Conservation (phyloP, 306 rosid genomes). For the Prinsepia uniflora region DNA sequence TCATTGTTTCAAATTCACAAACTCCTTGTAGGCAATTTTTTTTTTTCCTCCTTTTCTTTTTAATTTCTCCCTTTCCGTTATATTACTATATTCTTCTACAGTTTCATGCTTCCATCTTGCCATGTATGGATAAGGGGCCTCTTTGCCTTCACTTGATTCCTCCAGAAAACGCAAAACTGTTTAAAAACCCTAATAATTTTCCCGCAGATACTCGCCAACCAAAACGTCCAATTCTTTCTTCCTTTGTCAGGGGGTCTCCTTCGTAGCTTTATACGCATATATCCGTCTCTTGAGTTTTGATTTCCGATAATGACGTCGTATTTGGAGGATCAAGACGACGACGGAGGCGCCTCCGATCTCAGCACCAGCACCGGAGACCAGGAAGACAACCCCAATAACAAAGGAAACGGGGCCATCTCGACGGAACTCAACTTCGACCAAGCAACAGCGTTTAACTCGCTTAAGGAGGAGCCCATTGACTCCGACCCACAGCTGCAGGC, state of each 20-base stretch:
- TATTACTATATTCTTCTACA: constrained; percentile 17
- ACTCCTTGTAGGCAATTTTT: not conserved
- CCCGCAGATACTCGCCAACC: constrained; percentile 1
- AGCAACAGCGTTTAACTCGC: constrained; percentile 14
- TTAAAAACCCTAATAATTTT: constrained; percentile 20
- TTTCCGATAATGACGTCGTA: constrained; percentile 23
- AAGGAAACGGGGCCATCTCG: constrained; percentile 1
- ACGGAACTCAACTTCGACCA: not conserved
- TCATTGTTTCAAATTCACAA: not conserved
- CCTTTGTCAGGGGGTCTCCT: not conserved
- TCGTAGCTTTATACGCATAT: not conserved
- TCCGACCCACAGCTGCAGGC: constrained; percentile 20
- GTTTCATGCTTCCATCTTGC: not conserved
- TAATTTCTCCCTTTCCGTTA: constrained; percentile 7
- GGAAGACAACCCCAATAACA: not conserved
- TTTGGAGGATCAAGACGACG: constrained; percentile 33
- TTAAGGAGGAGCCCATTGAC: constrained; percentile 38
- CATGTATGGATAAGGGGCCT: not conserved
- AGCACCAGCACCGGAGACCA: constrained; percentile 37
- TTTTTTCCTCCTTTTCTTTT: not conserved
- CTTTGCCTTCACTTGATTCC: not conserved
- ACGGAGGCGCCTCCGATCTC: constrained; percentile 34
- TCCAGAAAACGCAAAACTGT: not conserved
- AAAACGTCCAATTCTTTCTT: constrained; percentile 6
- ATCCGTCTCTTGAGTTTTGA: not conserved